Conservation (phyloP, 2,329 filamentous ascomycete species). For the Curvularia spicifera region DNA sequence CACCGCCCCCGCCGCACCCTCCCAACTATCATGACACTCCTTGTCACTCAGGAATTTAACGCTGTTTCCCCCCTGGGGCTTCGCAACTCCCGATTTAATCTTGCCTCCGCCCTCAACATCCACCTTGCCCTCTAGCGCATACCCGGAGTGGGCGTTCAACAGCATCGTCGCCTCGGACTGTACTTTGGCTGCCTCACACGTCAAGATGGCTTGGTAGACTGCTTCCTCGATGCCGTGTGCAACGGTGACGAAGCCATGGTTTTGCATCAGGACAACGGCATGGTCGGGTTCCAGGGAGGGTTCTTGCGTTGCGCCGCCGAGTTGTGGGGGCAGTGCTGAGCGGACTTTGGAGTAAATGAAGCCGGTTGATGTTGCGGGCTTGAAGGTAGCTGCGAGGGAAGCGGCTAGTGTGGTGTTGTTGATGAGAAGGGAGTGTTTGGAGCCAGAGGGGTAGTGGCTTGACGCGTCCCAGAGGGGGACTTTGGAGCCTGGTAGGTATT, state of each 20-base stretch:
- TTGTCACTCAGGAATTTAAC: constrained; percentile 52
- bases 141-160: constrained; percentile 44
- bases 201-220: constrained; percentile 56
- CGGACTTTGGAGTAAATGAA: constrained; percentile 49
- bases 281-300: constrained; percentile 44
- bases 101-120: constrained; percentile 49
- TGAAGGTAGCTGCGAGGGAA: constrained; percentile 47
- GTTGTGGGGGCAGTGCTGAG: constrained; percentile 44
- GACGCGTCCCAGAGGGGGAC: constrained; percentile 48
- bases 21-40: constrained; percentile 52
- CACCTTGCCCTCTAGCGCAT: constrained; percentile 50
- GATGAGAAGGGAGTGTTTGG: constrained; percentile 48
- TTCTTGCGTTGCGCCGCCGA: constrained; percentile 41
- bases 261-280: constrained; percentile 51
- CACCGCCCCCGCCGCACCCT: constrained; percentile 43
- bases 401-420: constrained; percentile 40
- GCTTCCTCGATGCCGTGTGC: constrained; percentile 54
- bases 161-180: constrained; percentile 50
- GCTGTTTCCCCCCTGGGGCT: constrained; percentile 51
- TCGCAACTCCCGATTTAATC: constrained; percentile 51
- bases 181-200: constrained; percentile 48
- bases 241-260: constrained; percentile 55
- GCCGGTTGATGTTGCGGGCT: constrained; percentile 46
- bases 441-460: constrained; percentile 35
- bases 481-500: constrained; percentile 31